Base-by-base conservation (phyloP, 2,329 filamentous ascomycete genomes). In the Biscogniauxia marginata region DNA sequence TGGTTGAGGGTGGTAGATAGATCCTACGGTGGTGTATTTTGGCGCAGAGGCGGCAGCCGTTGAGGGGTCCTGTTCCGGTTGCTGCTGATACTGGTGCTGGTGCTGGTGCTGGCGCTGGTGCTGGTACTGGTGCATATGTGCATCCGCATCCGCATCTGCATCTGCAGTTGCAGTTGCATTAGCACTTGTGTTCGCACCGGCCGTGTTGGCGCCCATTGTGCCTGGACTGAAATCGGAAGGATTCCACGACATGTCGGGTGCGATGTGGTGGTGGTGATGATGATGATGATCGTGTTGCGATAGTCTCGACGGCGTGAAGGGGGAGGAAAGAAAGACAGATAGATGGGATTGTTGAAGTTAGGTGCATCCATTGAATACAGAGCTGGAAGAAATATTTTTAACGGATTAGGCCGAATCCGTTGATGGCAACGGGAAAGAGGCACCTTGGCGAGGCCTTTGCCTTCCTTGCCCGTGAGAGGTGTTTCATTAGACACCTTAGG, bases 11-110 rank as follows among this genome's bases (percentile, higher is more conserved):
- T 81, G 80, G 69, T 81, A 83, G 48, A 82, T 73, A 3, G 81
- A 83, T n/a, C 81, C 81, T 20, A 81, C 81, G 7, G 81, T 84
- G 16, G 80, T 84, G 64, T 83, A 84, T 58, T 75, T 74, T 53
- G 57, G 59, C 65, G 71, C 55, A 57, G 55, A 55, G 45, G 50
- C 58, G 54, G 11, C 53, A 52, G n/a, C n/a, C n/a, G n/a, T n/a
- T n/a, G n/a, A n/a, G n/a, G n/a, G n/a, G n/a, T n/a, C n/a, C n/a
- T n/a, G n/a, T n/a, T n/a, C n/a, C n/a, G n/a, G n/a, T 20, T 51
- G 30, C 21, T 47, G 54, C 45, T 49, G 43, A 9, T 19, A 18
- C 39, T 59, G 23, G 19, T 34, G 21, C 7, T 43, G 22, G 44
- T 50, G 46, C 51, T 57, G 52, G 9, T 52, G 34, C 7, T 44